phyloP scores from a whole-genome alignment of 208 protist genomes.

The Jaenimonas drosophilae region DNA sequence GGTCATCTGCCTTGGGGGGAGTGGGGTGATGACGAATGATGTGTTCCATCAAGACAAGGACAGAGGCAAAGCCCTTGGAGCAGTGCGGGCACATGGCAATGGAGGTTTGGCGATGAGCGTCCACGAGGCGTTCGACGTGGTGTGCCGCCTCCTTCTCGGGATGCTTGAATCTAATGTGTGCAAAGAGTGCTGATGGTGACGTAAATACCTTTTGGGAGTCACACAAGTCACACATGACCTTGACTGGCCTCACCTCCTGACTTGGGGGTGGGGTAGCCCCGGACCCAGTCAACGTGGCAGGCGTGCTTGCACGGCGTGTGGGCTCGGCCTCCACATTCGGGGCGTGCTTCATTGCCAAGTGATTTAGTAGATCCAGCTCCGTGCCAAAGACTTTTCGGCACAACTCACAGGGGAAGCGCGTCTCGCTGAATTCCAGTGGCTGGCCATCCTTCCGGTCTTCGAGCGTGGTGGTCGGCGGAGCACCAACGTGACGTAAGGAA shows the following conservation, averaged over 20 bases:
- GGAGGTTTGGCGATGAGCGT: slow-evolving; percentile 10
- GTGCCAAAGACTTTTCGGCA: slow-evolving; percentile 37
- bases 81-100: slow-evolving; percentile 37
- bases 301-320: neutral
- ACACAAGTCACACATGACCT: slow-evolving; percentile 72
- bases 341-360: slow-evolving; percentile 54
- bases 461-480: too few species aligned
- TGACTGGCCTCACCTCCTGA: too few species aligned
- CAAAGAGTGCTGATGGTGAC: slow-evolving; percentile 64
- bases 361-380: slow-evolving; percentile 64
- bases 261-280: neutral
- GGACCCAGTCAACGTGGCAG: neutral
- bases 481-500: neutral
- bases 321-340: slow-evolving; percentile 4
- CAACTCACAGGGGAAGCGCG: slow-evolving; percentile 77
- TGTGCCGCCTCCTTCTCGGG: slow-evolving; percentile 54
- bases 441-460: too few species aligned
- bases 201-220: slow-evolving; percentile 41
- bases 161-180: slow-evolving; percentile 83
- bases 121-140: slow-evolving; percentile 66
- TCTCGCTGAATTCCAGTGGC: slow-evolving; percentile 17
- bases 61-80: slow-evolving; percentile 18
- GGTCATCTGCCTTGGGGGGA: neutral
- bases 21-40: slow-evolving; percentile 26
- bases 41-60: slow-evolving; percentile 26